Percentiles rank a stretch among this genome's conserved stretches.
Conservation (phyloP, 2,329 filamentous ascomycete species). For the Claviceps lovelessii region DNA sequence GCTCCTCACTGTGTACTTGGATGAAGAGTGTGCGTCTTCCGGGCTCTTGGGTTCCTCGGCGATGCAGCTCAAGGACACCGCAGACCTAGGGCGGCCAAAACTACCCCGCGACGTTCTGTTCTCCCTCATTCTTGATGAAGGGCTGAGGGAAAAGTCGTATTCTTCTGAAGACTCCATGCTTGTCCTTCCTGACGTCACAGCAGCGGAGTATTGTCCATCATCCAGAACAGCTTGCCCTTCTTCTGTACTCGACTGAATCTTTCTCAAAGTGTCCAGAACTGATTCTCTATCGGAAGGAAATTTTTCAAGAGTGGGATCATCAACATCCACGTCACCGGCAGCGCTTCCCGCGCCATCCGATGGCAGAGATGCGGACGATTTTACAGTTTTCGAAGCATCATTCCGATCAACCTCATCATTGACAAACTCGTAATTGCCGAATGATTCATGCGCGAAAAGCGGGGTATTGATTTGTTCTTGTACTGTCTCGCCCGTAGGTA, state of each 20-base stretch:
- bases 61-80: conserved; percentile 31
- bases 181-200: conserved; percentile 17
- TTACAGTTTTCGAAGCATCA: conserved; percentile 8
- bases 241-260: conserved; percentile 29
- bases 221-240: conserved; percentile 25
- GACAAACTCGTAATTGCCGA: conserved; percentile 25
- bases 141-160: conserved; percentile 19
- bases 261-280: conserved; percentile 31
- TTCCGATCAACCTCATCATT: conserved; percentile 20
- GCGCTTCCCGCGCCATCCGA: conserved; percentile 9
- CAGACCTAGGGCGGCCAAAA: conserved; percentile 21
- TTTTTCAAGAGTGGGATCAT: conserved; percentile 33
- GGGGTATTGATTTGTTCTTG: conserved; percentile 15
- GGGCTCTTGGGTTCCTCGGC: conserved; percentile 26
- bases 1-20: neutral
- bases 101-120: conserved; percentile 20
- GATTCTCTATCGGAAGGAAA: conserved; percentile 32
- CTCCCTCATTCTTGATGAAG: conserved; percentile 19
- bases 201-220: conserved; percentile 23
- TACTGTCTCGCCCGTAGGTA: neutral
- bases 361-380: conserved; percentile 6
- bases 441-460: conserved; percentile 33
- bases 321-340: conserved; percentile 19
- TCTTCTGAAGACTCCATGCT: conserved; percentile 26
- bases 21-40: neutral